phyloP scores from a whole-genome alignment of 2,329 filamentous ascomycete genomes.

The Albophoma yamanashiensis region DNA sequence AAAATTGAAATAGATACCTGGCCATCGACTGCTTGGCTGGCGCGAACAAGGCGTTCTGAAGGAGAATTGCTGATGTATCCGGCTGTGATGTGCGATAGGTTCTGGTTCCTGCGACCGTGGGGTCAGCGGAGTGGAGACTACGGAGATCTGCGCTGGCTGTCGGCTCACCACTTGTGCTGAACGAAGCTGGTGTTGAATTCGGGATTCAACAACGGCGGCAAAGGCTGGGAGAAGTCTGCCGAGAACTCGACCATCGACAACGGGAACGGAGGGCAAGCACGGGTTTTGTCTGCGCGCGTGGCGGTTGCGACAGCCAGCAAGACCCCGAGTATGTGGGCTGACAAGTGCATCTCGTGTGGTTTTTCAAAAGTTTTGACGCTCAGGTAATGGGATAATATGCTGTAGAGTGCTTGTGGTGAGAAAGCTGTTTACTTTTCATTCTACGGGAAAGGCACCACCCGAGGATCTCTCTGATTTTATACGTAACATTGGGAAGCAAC shows the following conservation, averaged over 20 bases:
- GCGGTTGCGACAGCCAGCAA: background rate
- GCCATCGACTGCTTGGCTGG: slow-evolving; percentile 17
- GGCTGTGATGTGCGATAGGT: slow-evolving; percentile 25
- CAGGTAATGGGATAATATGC: too few relatives aligned
- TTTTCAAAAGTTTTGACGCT: too few relatives aligned
- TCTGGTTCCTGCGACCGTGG: slow-evolving; percentile 16
- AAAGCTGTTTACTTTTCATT: too few relatives aligned
- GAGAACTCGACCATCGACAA: slow-evolving; percentile 17
- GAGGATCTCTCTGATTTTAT: too few relatives aligned
- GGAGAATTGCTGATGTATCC: slow-evolving; percentile 25
- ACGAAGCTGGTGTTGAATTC: slow-evolving; percentile 22
- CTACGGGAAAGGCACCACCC: too few relatives aligned
- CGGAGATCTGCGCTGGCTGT: background rate
- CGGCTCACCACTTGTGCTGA: slow-evolving; percentile 26
- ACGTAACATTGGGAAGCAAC: background rate
- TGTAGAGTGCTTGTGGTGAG: too few relatives aligned
- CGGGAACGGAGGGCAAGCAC: slow-evolving; percentile 12
- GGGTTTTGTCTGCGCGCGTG: background rate
- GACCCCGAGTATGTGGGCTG: background rate
- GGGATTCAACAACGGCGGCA: slow-evolving; percentile 18
- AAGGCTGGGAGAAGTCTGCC: slow-evolving; percentile 18
- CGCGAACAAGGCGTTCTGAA: slow-evolving; percentile 16
- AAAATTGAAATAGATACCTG: slow-evolving; percentile 19
- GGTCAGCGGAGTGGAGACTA: background rate
- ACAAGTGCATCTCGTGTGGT: background rate